Evolutionary conservation across 2,329 filamentous ascomycete species (phyloP).

Genomic region (Aspergillus carbonarius): DNA sequence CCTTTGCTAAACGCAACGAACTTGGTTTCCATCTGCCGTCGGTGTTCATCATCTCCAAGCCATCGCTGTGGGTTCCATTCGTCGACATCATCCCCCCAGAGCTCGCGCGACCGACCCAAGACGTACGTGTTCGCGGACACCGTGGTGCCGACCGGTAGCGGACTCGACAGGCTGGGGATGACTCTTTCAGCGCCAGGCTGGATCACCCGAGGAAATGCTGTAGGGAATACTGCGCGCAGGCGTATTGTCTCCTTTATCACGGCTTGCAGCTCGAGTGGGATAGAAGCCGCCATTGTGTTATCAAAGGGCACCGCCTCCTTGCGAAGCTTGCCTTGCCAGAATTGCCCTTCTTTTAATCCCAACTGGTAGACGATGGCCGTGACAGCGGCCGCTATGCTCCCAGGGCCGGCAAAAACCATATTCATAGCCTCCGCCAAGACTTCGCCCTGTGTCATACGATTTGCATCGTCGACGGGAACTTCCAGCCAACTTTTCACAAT

Average conservation of each 20-base stretch:
- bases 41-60: conserved; percentile 13
- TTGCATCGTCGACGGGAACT: conserved; percentile 11
- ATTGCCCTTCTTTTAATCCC: conserved; percentile 13
- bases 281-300: background rate
- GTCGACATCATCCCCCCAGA: conserved; percentile 18
- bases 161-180: conserved; percentile 8
- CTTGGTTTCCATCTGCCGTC: conserved; percentile 16
- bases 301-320: background rate
- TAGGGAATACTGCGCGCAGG: conserved; percentile 14
- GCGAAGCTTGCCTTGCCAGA: conserved; percentile 18
- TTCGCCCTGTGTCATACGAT: conserved; percentile 15
- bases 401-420: conserved; percentile 19
- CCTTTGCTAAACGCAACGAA: conserved; percentile 21
- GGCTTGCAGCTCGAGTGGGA: conserved; percentile 13
- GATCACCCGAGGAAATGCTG: conserved; percentile 20
- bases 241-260: conserved; percentile 22
- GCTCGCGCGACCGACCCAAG: conserved; percentile 16
- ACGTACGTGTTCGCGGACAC: conserved; percentile 22
- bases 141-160: conserved; percentile 16
- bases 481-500: conserved; percentile 18
- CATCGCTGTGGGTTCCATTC: conserved; percentile 20
- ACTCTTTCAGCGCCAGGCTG: conserved; percentile 16
- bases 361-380: conserved; percentile 17
- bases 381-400: conserved; percentile 19
- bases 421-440: conserved; percentile 15